Evolutionary conservation across 2,329 filamentous ascomycete species (phyloP).

Genomic region (Pyricularia pennisetigena): DNA sequence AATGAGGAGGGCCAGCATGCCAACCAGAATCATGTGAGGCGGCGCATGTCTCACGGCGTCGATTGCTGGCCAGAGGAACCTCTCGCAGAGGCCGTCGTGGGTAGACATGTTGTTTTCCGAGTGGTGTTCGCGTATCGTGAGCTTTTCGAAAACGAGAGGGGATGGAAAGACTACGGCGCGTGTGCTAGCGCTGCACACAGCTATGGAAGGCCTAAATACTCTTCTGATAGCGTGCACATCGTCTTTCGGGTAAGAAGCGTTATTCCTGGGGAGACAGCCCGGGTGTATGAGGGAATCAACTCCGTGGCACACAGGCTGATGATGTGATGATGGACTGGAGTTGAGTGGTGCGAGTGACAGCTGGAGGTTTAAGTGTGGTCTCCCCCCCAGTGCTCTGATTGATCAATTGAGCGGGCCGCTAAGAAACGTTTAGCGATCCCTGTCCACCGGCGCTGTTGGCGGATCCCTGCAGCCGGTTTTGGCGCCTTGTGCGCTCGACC

Average conservation of each 20-base stretch:
- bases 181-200: background rate
- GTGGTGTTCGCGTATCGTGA: background rate
- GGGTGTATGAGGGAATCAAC: background rate
- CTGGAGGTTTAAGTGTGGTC: background rate
- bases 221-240: background rate
- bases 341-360: background rate
- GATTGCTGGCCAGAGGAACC: conserved; percentile 5
- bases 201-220: background rate
- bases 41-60: conserved; percentile 6
- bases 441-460: background rate
- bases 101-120: background rate
- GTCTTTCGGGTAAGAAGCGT: background rate
- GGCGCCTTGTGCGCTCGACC: background rate
- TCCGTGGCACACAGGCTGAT: background rate
- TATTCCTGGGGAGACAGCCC: background rate
- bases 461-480: background rate
- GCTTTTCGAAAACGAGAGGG: background rate
- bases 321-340: background rate
- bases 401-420: background rate
- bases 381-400: background rate
- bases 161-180: background rate
- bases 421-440: background rate
- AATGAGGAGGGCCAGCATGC: conserved; percentile 1
- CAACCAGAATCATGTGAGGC: conserved; percentile 9
- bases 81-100: background rate